A percentile compares a stretch with the other conserved stretches of the same genome.
phyloP scores from a whole-genome alignment of 2,329 filamentous ascomycete species.

The Sclerotinia borealis region DNA sequence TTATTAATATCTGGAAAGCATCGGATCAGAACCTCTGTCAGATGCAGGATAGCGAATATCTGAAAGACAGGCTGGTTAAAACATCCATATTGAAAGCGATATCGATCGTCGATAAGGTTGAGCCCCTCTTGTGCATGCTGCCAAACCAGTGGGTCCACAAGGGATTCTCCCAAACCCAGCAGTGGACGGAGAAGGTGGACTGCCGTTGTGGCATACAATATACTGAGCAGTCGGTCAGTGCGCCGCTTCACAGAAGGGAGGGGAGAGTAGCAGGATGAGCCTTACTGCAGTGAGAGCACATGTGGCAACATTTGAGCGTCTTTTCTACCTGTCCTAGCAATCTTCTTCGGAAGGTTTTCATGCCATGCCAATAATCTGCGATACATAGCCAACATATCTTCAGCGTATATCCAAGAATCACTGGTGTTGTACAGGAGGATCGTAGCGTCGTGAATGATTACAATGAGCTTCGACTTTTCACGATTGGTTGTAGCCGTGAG shows the following conservation, averaged over 20 bases:
- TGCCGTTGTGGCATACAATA: conserved; percentile 29
- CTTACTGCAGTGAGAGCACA: conserved; percentile 32
- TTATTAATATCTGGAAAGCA: conserved; percentile 28
- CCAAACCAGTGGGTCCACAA: conserved; percentile 28
- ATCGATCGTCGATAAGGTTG: conserved; percentile 29
- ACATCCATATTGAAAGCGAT: conserved; percentile 27
- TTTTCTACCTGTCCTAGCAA: conserved; percentile 23
- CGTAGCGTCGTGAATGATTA: conserved; percentile 26
- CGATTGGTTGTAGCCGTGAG: conserved; percentile 29
- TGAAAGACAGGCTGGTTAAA: conserved; percentile 33
- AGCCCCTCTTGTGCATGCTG: conserved; percentile 31
- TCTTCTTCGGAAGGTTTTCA: conserved; percentile 23
- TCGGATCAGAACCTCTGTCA: conserved; percentile 30
- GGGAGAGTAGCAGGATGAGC: not conserved
- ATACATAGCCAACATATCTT: conserved; percentile 27
- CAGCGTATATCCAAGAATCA: conserved; percentile 18
- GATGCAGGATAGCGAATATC: conserved; percentile 31
- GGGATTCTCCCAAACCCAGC: conserved; percentile 23
- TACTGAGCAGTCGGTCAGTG: conserved; percentile 24
- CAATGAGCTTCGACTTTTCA: conserved; percentile 29
- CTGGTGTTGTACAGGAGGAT: conserved; percentile 25
- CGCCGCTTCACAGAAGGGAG: not conserved
- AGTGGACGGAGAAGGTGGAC: conserved; percentile 31
- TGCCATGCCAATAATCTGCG: conserved; percentile 28
- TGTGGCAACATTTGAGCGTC: conserved; percentile 28